A percentile compares a stretch with the other conserved stretches of the same genome.
Conservation (phyloP, 2,329 filamentous ascomycete genomes). For the Penicillium corylophilum region DNA sequence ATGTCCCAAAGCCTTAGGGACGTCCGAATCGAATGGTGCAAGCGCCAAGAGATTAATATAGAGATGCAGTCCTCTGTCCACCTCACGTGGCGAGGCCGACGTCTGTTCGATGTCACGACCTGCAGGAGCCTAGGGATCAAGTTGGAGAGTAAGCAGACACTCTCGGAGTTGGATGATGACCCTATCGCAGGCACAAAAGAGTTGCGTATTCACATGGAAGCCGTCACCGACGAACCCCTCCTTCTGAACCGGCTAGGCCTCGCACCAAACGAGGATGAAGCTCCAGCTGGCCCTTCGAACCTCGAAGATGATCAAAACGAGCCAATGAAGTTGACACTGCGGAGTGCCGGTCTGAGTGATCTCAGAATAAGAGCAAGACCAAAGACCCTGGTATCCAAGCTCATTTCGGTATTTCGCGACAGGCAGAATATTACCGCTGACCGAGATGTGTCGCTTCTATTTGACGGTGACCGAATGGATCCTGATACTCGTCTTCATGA, state of each 20-base stretch:
- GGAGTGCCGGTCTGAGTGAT: conserved; percentile 51
- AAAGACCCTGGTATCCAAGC: conserved; percentile 59
- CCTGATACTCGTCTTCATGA: conserved; percentile 61
- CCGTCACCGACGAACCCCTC: conserved; percentile 68
- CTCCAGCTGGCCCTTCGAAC: not conserved
- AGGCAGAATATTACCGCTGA: conserved; percentile 53
- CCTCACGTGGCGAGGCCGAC: conserved; percentile 74
- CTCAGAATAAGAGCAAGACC: conserved; percentile 48
- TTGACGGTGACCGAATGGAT: conserved; percentile 73
- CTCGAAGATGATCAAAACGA: conserved; percentile 27
- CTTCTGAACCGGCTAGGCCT: conserved; percentile 27
- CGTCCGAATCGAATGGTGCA: conserved; percentile 69
- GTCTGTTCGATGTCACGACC: conserved; percentile 73
- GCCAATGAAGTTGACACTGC: conserved; percentile 50
- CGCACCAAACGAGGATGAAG: not conserved
- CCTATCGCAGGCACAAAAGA: conserved; percentile 53
- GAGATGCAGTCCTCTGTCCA: conserved; percentile 60
- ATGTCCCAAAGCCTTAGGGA: conserved; percentile 66
- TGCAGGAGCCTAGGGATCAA: conserved; percentile 66
- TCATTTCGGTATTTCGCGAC: conserved; percentile 63
- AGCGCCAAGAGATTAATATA: conserved; percentile 56
- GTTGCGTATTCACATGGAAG: conserved; percentile 69
- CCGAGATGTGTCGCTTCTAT: conserved; percentile 61
- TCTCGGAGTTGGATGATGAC: conserved; percentile 41
- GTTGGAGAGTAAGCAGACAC: conserved; percentile 41